Base-by-base conservation (phyloP, 75 land plant genomes). In the Selaginella moellendorffii region DNA sequence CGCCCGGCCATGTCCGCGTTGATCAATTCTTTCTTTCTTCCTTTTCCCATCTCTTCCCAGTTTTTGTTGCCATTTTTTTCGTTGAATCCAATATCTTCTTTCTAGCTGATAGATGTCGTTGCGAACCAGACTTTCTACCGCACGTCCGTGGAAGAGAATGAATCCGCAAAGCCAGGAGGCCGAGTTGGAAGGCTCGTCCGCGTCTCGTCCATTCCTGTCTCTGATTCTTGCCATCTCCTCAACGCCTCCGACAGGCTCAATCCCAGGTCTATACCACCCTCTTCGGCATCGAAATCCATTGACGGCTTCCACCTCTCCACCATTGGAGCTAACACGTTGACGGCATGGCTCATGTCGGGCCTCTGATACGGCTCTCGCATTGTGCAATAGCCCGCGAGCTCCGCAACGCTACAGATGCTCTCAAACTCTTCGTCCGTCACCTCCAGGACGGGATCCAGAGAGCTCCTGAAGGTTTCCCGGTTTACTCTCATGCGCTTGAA, bases 311-410 rank as follows among this genome's bases (percentile, higher is more conserved):
- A 91, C 19, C 70, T 62, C 74, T 91, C 97, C 0, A 80, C 95
- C 0, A 91, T 77, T 20, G 89, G 77, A 2, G 85, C 81, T 0
- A 91, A 68, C 51, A 91, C 84, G 26, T 91, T 88, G 20, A 91
- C 97, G 0, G 82, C 97, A 69, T 91, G 97, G 31, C 82, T 77
- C 97, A 91, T 91, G 69, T 91, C 95, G 0, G 97, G 97, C 68
- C 97, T 65, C 65, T 91, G 96, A 31, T 72, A 65, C 1, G 97
- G 96, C 78, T 91, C 97, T 52, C 95, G 72, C 1, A 83, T 81
- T 8, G 77, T 74, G 72, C 97, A 91, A 52, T 88, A 89, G n/a
- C 95, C 96, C 2, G 97, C 95, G n/a, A 91, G 74, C 69, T 91
- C 97, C 0, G 95, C 81, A 1, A 91, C 95, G 0, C 82, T 82